Evolutionary conservation across 2,329 filamentous ascomycete genomes (phyloP).

Genomic region (Cordyceps militaris): DNA sequence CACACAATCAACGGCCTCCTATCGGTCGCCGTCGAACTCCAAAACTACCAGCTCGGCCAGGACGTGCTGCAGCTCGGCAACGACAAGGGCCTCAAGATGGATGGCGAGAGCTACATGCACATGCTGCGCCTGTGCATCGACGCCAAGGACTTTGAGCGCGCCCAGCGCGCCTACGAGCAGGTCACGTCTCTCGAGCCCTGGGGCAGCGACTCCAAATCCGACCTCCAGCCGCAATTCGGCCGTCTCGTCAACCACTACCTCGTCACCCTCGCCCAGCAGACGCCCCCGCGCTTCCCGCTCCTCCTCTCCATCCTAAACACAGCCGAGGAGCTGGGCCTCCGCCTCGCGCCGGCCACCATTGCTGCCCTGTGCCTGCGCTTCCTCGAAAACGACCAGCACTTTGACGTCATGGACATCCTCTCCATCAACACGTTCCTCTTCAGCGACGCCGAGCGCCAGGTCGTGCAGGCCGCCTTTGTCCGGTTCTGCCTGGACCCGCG

Average conservation of each 20-base stretch:
- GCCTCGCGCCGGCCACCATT: constrained; percentile 67
- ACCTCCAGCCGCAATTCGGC: constrained; percentile 45
- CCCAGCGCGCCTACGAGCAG: constrained; percentile 55
- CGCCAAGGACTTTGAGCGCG: constrained; percentile 64
- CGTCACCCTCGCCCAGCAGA: constrained; percentile 55
- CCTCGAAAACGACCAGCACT: constrained; percentile 66
- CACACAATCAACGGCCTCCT: constrained; percentile 72
- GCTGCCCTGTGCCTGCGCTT: constrained; percentile 67
- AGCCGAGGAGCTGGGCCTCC: constrained; percentile 61
- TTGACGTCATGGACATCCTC: constrained; percentile 75
- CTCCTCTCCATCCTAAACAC: constrained; percentile 68
- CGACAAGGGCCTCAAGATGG: constrained; percentile 57
- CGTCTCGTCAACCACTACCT: constrained; percentile 65
- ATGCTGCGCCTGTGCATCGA: constrained; percentile 71
- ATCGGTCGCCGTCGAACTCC: constrained; percentile 60
- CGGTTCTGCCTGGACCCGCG: constrained; percentile 57
- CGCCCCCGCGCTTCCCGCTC: constrained; percentile 57
- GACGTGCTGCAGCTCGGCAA: constrained; percentile 62
- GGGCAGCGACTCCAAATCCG: constrained; percentile 37
- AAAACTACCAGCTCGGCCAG: constrained; percentile 66
- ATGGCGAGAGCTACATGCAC: constrained; percentile 64
- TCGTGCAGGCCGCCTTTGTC: constrained; percentile 60
- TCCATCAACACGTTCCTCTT: constrained; percentile 67
- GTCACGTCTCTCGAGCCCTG: constrained; percentile 27
- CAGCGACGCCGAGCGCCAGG: constrained; percentile 59